phyloP scores from a whole-genome alignment of 495 filamentous ascomycete genomes.

The Cercophora samala region DNA sequence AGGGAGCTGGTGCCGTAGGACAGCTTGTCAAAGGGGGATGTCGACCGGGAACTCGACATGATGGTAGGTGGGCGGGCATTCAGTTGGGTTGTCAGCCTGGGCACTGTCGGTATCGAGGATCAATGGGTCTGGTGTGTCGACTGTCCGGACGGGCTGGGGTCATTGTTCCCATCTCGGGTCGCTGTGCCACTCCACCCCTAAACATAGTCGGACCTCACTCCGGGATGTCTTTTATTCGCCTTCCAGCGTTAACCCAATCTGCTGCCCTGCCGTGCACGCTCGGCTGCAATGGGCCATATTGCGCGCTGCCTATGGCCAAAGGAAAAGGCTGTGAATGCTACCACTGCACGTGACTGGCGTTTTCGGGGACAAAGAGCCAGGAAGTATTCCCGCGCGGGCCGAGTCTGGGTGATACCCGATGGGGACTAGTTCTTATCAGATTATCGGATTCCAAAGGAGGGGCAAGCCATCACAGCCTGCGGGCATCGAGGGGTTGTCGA shows the following conservation, averaged over 20 bases:
- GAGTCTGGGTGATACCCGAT: not conserved
- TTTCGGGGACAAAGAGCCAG: not conserved
- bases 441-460: not conserved
- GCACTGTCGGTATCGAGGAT: not conserved
- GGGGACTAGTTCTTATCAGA: not conserved
- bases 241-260: not conserved
- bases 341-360: not conserved
- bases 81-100: no score
- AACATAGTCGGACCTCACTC: not conserved
- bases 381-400: not conserved
- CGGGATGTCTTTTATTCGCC: not conserved
- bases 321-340: not conserved
- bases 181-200: not conserved
- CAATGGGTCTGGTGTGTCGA: not conserved
- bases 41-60: constrained; percentile 10
- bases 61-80: not conserved
- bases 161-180: not conserved
- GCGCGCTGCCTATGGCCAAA: not conserved
- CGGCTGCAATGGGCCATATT: not conserved
- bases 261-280: not conserved
- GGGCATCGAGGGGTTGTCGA: no score
- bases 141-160: not conserved
- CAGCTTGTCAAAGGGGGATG: constrained; percentile 13
- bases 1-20: constrained; percentile 6
- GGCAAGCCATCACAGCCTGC: not conserved